phyloP scores from a whole-genome alignment of 768 basidiomycete genomes.

The Roridomyces roridus region DNA sequence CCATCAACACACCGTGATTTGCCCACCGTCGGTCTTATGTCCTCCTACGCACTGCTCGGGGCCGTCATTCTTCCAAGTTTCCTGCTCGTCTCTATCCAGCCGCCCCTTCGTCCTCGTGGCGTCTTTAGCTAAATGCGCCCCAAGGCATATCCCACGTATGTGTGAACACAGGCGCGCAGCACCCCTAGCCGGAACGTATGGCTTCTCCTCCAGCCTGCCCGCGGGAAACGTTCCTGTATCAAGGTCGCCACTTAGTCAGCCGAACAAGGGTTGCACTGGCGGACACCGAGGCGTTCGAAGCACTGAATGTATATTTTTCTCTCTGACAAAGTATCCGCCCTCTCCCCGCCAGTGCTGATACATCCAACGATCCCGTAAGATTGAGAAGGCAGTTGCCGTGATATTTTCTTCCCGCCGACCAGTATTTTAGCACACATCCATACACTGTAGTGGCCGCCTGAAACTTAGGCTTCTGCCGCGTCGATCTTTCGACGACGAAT shows the following conservation, averaged over 20 bases:
- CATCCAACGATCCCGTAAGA: not conserved
- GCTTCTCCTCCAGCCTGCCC: not conserved
- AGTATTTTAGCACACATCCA: not conserved
- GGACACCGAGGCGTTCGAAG: slow-evolving; percentile 14
- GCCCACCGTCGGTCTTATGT: too few species aligned
- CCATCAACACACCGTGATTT: not conserved
- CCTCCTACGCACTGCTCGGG: too few species aligned
- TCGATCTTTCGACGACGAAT: not conserved
- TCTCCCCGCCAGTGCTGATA: not conserved
- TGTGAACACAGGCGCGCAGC: too few species aligned
- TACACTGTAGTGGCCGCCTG: not conserved
- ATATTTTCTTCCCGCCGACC: not conserved
- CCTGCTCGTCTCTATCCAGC: too few species aligned
- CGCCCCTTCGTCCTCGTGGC: too few species aligned
- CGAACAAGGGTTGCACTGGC: too few species aligned
- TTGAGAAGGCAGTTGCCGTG: not conserved
- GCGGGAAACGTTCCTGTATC: not conserved
- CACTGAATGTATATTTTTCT: not conserved
- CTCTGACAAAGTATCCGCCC: not conserved
- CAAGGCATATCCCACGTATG: too few species aligned
- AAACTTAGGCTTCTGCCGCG: slow-evolving; percentile 6
- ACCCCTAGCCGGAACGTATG: not conserved
- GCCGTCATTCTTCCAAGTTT: too few species aligned
- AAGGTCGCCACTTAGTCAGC: too few species aligned
- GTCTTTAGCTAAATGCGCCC: too few species aligned